phyloP scores from a whole-genome alignment of 192 early-diverging fungal species.

The Funneliformis geosporum region DNA sequence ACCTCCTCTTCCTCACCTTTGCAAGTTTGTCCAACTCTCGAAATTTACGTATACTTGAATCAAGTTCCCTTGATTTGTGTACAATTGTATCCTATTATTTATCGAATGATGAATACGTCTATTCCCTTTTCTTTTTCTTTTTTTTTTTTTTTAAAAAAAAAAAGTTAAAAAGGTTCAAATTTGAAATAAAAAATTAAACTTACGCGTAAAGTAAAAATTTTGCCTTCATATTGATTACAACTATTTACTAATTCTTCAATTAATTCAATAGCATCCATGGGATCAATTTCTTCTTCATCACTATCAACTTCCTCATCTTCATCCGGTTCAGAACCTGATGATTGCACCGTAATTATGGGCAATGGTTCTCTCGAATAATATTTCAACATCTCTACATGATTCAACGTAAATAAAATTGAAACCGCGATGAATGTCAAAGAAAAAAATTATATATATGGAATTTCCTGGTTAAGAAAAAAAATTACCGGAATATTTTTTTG shows the following conservation, averaged over 20 bases:
- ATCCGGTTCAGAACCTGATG: neutral
- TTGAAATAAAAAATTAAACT: neutral
- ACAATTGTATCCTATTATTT: slow-evolving; percentile 1
- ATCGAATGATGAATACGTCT: too few species aligned
- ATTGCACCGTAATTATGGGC: neutral
- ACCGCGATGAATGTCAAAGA: too few species aligned
- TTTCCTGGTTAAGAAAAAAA: neutral
- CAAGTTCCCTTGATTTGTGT: neutral
- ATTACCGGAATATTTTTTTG: neutral
- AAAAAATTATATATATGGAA: too few species aligned
- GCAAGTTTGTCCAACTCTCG: slow-evolving; percentile 4
- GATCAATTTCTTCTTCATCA: neutral
- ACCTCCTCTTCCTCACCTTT: too few species aligned
- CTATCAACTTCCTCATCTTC: neutral
- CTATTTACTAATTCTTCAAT: slow-evolving; percentile 8
- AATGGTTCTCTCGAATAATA: neutral
- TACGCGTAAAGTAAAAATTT: neutral
- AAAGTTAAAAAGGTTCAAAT: neutral
- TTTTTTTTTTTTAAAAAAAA: neutral
- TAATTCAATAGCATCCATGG: neutral
- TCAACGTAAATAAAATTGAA: neutral
- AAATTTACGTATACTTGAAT: slow-evolving; percentile 16
- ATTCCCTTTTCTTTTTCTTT: too few species aligned
- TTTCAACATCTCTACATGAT: neutral
- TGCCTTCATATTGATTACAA: neutral